Percentiles rank a stretch among this genome's conserved stretches.
These are phyloP conservation scores for Suillus weaverae DNA, from an alignment of 768 basidiomycete genomes.

Conservation along the genomic window DNA sequence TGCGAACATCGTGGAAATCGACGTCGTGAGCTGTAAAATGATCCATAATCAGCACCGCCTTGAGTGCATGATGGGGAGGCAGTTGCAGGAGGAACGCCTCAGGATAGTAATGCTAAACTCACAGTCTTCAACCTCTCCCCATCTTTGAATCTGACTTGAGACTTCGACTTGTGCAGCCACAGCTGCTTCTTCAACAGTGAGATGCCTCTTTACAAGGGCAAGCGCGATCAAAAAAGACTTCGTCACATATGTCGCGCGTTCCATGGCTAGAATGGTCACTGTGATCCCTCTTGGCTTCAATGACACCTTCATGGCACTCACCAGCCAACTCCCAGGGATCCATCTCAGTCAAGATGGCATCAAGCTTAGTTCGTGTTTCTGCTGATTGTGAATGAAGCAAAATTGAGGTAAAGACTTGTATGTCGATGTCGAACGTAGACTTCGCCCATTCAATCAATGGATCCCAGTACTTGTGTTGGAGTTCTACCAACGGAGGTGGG, in stretches of 20 bases:
- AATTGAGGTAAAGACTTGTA: constrained; percentile 71
- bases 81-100: constrained; percentile 3
- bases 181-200: constrained; percentile 84
- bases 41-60: constrained; percentile 16
- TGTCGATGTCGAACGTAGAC: constrained; percentile 62
- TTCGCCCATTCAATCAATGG: constrained; percentile 82
- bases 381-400: constrained; percentile 67
- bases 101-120: constrained; percentile 35
- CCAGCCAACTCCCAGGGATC: constrained; percentile 90
- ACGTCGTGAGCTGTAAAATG: constrained; percentile 85
- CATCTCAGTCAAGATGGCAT: constrained; percentile 56
- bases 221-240: constrained; percentile 91
- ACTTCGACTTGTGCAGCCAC: constrained; percentile 90
- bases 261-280: constrained; percentile 62
- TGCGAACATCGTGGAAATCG: constrained; percentile 90
- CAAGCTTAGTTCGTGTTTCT: constrained; percentile 63
- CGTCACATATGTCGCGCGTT: constrained; percentile 83
- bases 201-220: constrained; percentile 72
- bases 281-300: neutral
- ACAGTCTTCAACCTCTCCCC: constrained; percentile 99
- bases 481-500: constrained; percentile 68
- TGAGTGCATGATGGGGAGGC: constrained; percentile 1
- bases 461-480: constrained; percentile 86
- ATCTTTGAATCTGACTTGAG: constrained; percentile 89
- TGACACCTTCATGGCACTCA: constrained; percentile 36